These are phyloP conservation scores for Lotus japonicus DNA, from an alignment of 306 rosid species.

Conservation along the genomic window DNA sequence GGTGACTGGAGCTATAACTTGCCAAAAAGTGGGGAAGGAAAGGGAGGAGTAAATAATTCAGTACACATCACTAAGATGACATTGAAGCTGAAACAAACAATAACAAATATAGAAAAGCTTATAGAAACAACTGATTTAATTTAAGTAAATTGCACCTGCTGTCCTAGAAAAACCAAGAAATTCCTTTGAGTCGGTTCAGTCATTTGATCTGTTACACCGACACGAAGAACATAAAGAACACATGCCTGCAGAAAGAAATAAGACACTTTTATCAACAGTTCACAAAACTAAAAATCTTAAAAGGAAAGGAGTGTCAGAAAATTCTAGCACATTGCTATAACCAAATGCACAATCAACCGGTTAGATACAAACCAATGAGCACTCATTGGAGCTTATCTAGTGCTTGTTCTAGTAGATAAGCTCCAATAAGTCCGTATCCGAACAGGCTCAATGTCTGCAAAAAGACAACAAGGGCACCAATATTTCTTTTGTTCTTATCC, in stretches of 20 bases:
- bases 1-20: constrained; percentile 62
- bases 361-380: too few species aligned
- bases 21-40: constrained; percentile 11
- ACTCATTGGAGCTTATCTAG: too few species aligned
- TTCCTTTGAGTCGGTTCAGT: constrained; percentile 86
- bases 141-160: constrained; percentile 45
- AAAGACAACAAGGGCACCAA: neutral
- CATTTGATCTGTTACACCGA: constrained; percentile 95
- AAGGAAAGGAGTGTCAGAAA: neutral
- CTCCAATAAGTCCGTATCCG: too few species aligned
- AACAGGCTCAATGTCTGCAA: neutral
- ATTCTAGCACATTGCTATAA: constrained; percentile 6
- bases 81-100: neutral
- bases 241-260: constrained; percentile 74
- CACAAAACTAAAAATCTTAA: neutral
- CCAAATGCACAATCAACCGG: neutral
- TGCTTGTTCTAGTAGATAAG: too few species aligned
- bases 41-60: neutral
- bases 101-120: neutral
- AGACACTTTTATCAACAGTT: constrained; percentile 22
- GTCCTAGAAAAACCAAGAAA: constrained; percentile 75
- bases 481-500: neutral
- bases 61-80: neutral
- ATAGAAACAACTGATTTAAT: neutral
- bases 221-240: constrained; percentile 84